Evolutionary conservation across 106 monocot species (phyloP).

Genomic region (Dendrobium catenatum): DNA sequence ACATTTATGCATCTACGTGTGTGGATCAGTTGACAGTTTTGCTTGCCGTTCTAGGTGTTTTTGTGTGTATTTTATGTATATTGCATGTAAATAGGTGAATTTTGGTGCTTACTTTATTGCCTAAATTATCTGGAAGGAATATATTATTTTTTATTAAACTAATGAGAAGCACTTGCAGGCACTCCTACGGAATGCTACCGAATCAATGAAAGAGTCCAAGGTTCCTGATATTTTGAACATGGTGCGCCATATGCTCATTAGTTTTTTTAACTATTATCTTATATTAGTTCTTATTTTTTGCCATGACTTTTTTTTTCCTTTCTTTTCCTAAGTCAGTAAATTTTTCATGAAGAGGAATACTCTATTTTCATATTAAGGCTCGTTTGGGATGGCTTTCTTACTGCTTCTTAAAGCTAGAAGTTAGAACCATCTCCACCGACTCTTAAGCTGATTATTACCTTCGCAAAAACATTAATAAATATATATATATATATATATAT

Average conservation of each 20-base stretch:
- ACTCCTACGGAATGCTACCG: slow-evolving; percentile 47
- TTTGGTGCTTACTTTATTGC: not conserved
- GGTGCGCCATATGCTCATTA: slow-evolving; percentile 17
- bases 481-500: too few relatives aligned
- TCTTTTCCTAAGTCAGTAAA: not conserved
- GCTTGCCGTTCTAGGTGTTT: not conserved
- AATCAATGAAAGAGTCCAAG: slow-evolving; percentile 63
- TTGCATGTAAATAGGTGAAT: not conserved
- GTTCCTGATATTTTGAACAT: slow-evolving; percentile 58
- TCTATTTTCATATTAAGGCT: not conserved
- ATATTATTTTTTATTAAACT: not conserved
- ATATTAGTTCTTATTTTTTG: not conserved
- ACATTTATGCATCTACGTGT: not conserved
- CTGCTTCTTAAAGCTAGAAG: too few relatives aligned
- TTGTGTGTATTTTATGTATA: not conserved
- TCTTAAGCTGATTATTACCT: too few relatives aligned
- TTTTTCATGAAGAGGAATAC: not conserved
- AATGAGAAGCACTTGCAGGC: slow-evolving; percentile 25
- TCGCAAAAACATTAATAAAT: too few relatives aligned
- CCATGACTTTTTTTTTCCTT: not conserved
- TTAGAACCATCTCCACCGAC: too few relatives aligned
- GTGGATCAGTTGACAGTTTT: not conserved
- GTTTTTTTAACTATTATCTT: not conserved
- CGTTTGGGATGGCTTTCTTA: too few relatives aligned
- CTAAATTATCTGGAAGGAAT: not conserved